phyloP scores from a whole-genome alignment of 108 stramenopile genomes.

The Nitzschia putrida region DNA sequence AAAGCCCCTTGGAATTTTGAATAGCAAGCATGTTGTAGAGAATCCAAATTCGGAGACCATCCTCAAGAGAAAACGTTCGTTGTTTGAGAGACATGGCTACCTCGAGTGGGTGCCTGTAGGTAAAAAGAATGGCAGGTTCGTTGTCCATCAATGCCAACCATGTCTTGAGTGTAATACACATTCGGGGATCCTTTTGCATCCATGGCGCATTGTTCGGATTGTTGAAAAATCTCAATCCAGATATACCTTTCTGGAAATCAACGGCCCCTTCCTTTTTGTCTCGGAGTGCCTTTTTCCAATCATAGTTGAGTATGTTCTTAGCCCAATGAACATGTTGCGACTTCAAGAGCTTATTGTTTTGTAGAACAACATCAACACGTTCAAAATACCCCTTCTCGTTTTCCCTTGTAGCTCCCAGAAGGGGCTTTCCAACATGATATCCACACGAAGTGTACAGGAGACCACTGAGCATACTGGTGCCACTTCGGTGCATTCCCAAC shows the following conservation, averaged over 20 bases:
- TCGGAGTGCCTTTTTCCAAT: conserved; percentile 55
- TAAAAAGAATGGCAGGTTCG: conserved; percentile 84
- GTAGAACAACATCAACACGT: conserved; percentile 76
- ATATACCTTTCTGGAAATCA: conserved; percentile 52
- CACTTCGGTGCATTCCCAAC: conserved; percentile 90
- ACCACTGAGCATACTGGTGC: conserved; percentile 80
- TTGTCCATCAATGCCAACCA: conserved; percentile 78
- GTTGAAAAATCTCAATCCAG: conserved; percentile 65
- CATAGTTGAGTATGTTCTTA: conserved; percentile 60
- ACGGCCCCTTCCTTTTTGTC: conserved; percentile 53
- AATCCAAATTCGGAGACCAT: conserved; percentile 83
- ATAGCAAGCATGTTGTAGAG: conserved; percentile 85
- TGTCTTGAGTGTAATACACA: conserved; percentile 85
- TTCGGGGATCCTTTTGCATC: conserved; percentile 90
- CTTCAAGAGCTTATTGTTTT: conserved; percentile 85
- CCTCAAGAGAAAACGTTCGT: conserved; percentile 55
- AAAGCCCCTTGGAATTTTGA: conserved; percentile 68
- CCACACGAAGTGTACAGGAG: conserved; percentile 70
- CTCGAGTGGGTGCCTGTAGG: conserved; percentile 90
- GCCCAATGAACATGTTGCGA: conserved; percentile 76
- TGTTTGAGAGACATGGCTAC: conserved; percentile 84
- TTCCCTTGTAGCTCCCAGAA: conserved; percentile 57
- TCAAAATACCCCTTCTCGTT: conserved; percentile 92
- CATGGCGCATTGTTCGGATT: conserved; percentile 65
- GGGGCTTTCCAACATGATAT: conserved; percentile 65